Base-by-base conservation (phyloP, 768 basidiomycete species). In the Leccinum variicolor region DNA sequence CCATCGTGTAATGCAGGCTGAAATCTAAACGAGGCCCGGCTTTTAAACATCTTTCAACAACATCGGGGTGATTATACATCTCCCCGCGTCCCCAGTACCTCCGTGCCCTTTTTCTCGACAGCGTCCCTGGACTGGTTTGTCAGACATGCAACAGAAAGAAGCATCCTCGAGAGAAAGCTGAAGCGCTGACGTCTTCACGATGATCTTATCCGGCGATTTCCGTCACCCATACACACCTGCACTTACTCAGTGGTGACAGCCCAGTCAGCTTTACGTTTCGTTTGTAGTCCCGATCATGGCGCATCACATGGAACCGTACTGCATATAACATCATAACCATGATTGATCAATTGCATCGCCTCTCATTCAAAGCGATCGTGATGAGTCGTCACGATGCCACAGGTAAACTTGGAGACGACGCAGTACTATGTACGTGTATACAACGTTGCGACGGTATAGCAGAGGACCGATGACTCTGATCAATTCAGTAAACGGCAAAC, bases 41-140 rank as follows among this genome's bases (percentile, higher is more conserved):
- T 29, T 29, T 29, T 4, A 29, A 29, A 3, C 29, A 29, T 29
- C 29, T 29, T 29, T 29, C 28, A 29, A 29, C 28, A 10, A 26
- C 26, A 1, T 28, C 15, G 15, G 36, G 39, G 9, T 41, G 39
- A 41, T 41, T 41, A 41, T 41, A 39, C 39, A 39, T 39, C 17
- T 39, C 39, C 39, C 39, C 9, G 39, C 11, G 9, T 41, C n/a
- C 9, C n/a, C n/a, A 10, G 8, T n/a, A 9, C n/a, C 36, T 6
- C 36, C 33, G 33, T 49, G 48, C 52, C 58, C 51, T 55, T 49
- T 48, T 59, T 59, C n/a, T 19, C n/a, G n/a, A 41, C 39, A 10
- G 9, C n/a, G 17, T 11, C n/a, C 39, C 10, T 41, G 9, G n/a
- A 2, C 14, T 43, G 5, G 23, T 51, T 10, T n/a, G 19, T 54